Evolutionary conservation across 2,329 filamentous ascomycete genomes (phyloP), one percentile per base, ranked within the genome.

Genomic region (Amylocarpus encephaloides): DNA sequence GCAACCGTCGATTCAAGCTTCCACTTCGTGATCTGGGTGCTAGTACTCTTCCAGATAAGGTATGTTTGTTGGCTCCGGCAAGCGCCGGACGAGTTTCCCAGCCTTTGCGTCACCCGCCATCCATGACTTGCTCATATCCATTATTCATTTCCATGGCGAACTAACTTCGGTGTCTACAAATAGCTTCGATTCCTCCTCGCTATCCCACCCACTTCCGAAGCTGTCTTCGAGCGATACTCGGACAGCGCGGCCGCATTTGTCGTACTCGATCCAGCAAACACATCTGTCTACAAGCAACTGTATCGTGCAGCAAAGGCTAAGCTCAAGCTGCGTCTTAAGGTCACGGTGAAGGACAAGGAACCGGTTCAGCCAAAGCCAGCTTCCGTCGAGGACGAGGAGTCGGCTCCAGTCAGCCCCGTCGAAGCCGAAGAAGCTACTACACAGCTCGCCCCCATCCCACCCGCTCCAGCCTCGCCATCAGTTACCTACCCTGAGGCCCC

Each of bases 241-340:
- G 93, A 98, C 71, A 96, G 90, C 58, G 88, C 89, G 58, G 85
- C 78, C 41, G 75, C 82, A 57, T 97, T 86, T 70, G 80, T 97
- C 58, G 76, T 79, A 40, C 83, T 98, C 53, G 86, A 95, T 67
- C 75, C 82, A 55, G 75, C 76, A 66, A 94, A 95, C 65, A 71
- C 79, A 7, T 77, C 87, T 41, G 88, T 95, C 64, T 98, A 95
- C 77, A 97, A 96, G 76, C 93, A 96, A 67, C 84, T 98, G 38
- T 92, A 93, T 68, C 86, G 93, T 63, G 93, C 93, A 59, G 93
- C 93, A 57, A 98, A 96, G 75, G 93, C 93, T 34, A 98, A 98
- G 78, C 83, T 91, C 59, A 98, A 97, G 83, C 83, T 98, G 61
- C 91, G 93, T 70, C 80, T 98, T 52, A 88, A 83, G 59, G 85